Base-by-base conservation (phyloP, 2,329 filamentous ascomycete genomes). In the Fusarium luffae region DNA sequence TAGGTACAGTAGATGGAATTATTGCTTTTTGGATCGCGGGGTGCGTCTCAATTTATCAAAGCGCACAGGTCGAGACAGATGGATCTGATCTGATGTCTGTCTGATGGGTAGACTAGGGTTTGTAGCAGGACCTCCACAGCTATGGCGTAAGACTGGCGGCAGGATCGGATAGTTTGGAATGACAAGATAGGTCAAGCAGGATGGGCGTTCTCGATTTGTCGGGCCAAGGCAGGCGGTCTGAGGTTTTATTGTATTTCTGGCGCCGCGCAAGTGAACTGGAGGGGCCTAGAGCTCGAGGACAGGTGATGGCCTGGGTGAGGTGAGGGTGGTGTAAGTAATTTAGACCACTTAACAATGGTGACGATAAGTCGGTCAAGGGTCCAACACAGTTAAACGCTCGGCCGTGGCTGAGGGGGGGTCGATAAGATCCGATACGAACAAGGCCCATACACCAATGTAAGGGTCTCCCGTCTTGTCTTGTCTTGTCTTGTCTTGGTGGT, bases 201-300 rank as follows among this genome's bases (percentile, higher is more conserved):
- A 67, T 66, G 68, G 59, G 55, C 49, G 63, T 61, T 43, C 54
- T 50, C 32, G 61, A 47, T 66, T 59, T 63, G 60, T 60, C 63
- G 41, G 51, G 47, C 51, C 58, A 63, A 59, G 54, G 66, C 54
- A 72, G 70, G 71, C 71, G 71, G 71, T 74, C 71, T 74, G 71
- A 60, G 63, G 69, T 72, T 72, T 74, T 72, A 61, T 74, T 71
- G 69, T 66, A 54, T 59, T 69, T 63, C 60, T 67, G 67, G 71
- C 54, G 66, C 63, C 63, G 65, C 63, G 46, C 59, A 56, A 63
- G 40, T 48, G 54, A 61, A 51, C 48, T 65, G 57, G 70, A 70
- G 60, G 68, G 67, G 63, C 28, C 63, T 59, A 59, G 54, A 68
- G 68, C 57, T 64, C 58, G 47, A 65, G 68, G 42, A 69, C 51